phyloP scores from a whole-genome alignment of 768 basidiomycete species.

The Naganishia randhawae region DNA sequence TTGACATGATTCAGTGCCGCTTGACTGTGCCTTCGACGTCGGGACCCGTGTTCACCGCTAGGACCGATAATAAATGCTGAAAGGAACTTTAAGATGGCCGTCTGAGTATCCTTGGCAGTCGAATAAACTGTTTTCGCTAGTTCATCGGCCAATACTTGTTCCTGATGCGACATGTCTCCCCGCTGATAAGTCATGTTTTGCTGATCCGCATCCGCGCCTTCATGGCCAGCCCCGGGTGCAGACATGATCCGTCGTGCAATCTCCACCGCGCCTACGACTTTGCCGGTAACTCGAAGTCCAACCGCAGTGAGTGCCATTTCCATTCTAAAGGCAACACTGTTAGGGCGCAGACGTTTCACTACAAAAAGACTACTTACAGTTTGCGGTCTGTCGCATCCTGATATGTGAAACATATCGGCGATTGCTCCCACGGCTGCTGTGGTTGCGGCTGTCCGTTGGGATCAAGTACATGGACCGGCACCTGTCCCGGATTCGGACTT shows the following conservation, averaged over 20 bases:
- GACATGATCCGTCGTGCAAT: constrained; percentile 85
- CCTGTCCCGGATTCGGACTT: constrained; percentile 71
- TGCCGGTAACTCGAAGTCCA: constrained; percentile 92
- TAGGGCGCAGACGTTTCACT: constrained; percentile 28
- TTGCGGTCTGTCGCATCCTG: constrained; percentile 83
- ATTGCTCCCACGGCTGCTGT: constrained; percentile 7
- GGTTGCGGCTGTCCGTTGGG: constrained; percentile 58
- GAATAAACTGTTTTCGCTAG: constrained; percentile 31
- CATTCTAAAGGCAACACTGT: constrained; percentile 60
- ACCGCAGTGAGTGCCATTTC: constrained; percentile 92
- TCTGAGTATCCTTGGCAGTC: constrained; percentile 60
- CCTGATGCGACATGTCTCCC: constrained; percentile 3
- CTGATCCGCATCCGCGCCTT: background rate
- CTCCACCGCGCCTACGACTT: constrained; percentile 86
- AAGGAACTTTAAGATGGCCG: constrained; percentile 73
- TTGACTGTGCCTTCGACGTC: constrained; percentile 44
- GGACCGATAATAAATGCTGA: constrained; percentile 59
- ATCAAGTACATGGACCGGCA: constrained; percentile 71
- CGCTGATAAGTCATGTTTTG: background rate
- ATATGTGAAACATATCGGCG: constrained; percentile 70
- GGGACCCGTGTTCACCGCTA: constrained; percentile 54
- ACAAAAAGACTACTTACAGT: constrained; percentile 58
- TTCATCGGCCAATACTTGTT: constrained; percentile 23
- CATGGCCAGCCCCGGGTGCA: constrained; percentile 54
- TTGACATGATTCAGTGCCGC: constrained; percentile 69